These are phyloP conservation scores for Penicillium sp. DNA, from an alignment of 2,329 filamentous ascomycete genomes.

Conservation along the genomic window DNA sequence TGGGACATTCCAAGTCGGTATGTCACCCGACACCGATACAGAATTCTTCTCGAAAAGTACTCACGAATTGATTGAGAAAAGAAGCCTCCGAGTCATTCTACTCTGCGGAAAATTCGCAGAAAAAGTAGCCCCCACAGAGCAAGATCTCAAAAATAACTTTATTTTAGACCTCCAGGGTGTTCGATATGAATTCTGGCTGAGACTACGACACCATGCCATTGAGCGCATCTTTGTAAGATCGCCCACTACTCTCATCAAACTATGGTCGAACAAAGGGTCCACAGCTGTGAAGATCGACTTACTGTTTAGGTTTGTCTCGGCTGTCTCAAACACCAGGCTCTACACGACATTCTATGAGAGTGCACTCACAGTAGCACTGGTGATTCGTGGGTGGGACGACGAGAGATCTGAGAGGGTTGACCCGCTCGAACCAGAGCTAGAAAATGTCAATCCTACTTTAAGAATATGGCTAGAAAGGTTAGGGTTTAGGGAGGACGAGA, in stretches of 20 bases:
- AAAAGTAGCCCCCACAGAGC: not conserved
- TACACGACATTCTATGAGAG: conserved; percentile 1
- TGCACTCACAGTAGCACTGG: not conserved
- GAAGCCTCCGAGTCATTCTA: no score
- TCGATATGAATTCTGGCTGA: not conserved
- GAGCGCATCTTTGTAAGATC: conserved; percentile 3
- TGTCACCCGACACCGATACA: no score
- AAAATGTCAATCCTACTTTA: not conserved
- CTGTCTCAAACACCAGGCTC: not conserved
- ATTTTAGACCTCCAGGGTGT: not conserved
- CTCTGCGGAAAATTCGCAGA: no score
- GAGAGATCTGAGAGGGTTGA: not conserved
- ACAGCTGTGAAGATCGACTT: not conserved
- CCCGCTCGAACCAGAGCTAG: not conserved
- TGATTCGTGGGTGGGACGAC: not conserved
- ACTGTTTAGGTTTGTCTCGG: not conserved
- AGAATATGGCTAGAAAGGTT: conserved; percentile 1
- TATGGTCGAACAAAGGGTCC: conserved; percentile 1
- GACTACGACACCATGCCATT: not conserved
- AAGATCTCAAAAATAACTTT: not conserved
- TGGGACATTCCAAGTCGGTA: no score
- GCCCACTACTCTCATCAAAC: not conserved
- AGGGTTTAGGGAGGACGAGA: not conserved
- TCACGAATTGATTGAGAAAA: no score
- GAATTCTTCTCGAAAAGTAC: no score